These are phyloP conservation scores for Neurospora sp. DNA, from an alignment of 2,329 filamentous ascomycete species.

Conservation along the genomic window DNA sequence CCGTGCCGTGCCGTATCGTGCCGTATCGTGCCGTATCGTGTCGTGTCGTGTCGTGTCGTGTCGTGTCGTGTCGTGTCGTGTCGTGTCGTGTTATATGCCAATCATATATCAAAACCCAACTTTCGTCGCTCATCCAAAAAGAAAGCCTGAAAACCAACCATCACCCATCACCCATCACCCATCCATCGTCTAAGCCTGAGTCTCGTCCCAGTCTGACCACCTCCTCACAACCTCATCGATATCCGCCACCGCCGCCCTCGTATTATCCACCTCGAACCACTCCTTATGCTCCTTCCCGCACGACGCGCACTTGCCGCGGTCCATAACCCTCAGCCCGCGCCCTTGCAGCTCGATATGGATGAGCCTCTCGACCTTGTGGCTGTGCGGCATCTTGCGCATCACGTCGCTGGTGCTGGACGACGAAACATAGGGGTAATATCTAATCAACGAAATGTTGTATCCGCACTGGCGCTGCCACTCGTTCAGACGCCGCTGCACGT, in stretches of 20 bases:
- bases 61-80: neutral
- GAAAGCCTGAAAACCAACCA: neutral
- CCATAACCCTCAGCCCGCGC: conserved; percentile 42
- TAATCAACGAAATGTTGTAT: conserved; percentile 75
- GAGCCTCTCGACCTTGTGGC: conserved; percentile 78
- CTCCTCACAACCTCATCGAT: conserved; percentile 57
- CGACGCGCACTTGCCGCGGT: conserved; percentile 53
- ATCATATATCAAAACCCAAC: neutral
- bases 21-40: neutral
- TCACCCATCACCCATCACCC: neutral
- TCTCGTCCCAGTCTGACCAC: conserved; percentile 80
- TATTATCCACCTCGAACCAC: conserved; percentile 88
- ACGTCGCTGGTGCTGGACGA: conserved; percentile 26
- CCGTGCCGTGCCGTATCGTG: neutral
- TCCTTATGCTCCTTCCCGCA: conserved; percentile 84
- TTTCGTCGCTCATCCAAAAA: neutral
- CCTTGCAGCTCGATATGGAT: conserved; percentile 81
- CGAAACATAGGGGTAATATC: conserved; percentile 79
- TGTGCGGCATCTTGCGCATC: conserved; percentile 70
- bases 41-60: neutral
- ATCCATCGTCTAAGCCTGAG: conserved; percentile 8
- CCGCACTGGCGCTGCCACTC: conserved; percentile 93
- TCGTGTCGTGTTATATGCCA: neutral
- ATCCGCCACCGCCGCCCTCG: conserved; percentile 56
- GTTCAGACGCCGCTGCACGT: conserved; percentile 83